phyloP scores from a whole-genome alignment of 768 basidiomycete species.

The Dioszegia aurantiaca region DNA sequence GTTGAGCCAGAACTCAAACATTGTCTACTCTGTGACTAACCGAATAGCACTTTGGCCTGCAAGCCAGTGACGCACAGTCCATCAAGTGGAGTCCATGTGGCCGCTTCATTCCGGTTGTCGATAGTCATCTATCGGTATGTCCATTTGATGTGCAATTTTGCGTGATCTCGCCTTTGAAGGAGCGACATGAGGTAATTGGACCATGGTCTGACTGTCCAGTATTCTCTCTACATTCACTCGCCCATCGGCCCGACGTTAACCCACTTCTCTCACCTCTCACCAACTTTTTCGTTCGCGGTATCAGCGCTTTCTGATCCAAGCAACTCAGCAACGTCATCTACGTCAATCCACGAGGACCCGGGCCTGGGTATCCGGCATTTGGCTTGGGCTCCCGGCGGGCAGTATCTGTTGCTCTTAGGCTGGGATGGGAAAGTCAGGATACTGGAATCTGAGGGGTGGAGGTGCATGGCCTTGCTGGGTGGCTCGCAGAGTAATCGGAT shows the following conservation, averaged over 20 bases:
- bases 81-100: conserved; percentile 53
- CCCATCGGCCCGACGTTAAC: conserved; percentile 47
- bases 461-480: conserved; percentile 40
- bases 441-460: conserved; percentile 47
- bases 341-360: conserved; percentile 59
- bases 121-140: conserved; percentile 47
- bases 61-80: conserved; percentile 59
- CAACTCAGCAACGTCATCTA: neutral
- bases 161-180: too few relatives aligned
- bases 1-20: neutral
- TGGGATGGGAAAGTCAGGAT: conserved; percentile 78
- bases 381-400: conserved; percentile 81
- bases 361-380: conserved; percentile 76
- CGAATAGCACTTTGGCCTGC: conserved; percentile 75
- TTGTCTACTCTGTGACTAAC: conserved; percentile 13
- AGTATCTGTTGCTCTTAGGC: conserved; percentile 75
- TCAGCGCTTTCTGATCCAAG: neutral
- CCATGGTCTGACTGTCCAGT: conserved; percentile 44
- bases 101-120: conserved; percentile 51
- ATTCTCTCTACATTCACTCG: conserved; percentile 48
- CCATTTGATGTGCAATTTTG: neutral
- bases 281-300: conserved; percentile 26
- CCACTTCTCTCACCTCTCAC: conserved; percentile 35
- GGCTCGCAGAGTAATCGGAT: too few relatives aligned
- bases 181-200: too few relatives aligned